Evolutionary conservation across 208 protist species (phyloP), one percentile per base, ranked within the genome.

Genomic region (Balamuthia mandrillaris): DNA sequence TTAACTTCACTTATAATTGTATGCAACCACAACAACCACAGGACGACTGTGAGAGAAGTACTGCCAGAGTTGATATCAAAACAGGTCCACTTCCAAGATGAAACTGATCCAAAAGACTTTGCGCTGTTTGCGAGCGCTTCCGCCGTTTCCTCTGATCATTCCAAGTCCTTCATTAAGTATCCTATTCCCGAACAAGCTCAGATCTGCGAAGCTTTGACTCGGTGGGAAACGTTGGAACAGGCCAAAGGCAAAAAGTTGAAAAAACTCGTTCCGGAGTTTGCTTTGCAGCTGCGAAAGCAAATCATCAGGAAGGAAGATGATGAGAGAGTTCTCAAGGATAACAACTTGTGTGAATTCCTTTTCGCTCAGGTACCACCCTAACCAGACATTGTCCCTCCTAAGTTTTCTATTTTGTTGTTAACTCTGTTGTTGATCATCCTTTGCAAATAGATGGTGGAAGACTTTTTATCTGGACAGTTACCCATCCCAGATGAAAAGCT

Each of bases 271-370:
- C 65, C 42, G 24, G 65, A 75, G 27, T 37, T 44, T 31, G 41
- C 65, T 37, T 44, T 75, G 27, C 41, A 75, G 65, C 45, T 75
- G 65, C 35, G 65, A n/a, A 75, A 75, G 65, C 45, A 75, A 44
- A 37, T 75, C 4, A 1, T 18, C 65, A 37, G 16, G 2, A 37
- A 75, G 42, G 65, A 75, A 24, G 65, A 75, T 27, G 65, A 75
- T 44, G 41, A 54, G n/a, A 37, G 27, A 16, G 24, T 75, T 0
- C 37, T 44, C 1, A 44, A 75, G 65, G 65, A 75, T 21, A 44
- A 75, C 39, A 44, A 75, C 65, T 31, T 51, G 65, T 27, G 45
- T 44, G 65, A 75, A n/a, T 75, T 75, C 65, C 65, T 75, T 9
- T 75, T 75, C 65, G 45, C 65, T 37, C 65, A 75, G 39, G 47